Base-by-base conservation (phyloP, 805 yeast species). In the Sugiyamaella marilandica region DNA sequence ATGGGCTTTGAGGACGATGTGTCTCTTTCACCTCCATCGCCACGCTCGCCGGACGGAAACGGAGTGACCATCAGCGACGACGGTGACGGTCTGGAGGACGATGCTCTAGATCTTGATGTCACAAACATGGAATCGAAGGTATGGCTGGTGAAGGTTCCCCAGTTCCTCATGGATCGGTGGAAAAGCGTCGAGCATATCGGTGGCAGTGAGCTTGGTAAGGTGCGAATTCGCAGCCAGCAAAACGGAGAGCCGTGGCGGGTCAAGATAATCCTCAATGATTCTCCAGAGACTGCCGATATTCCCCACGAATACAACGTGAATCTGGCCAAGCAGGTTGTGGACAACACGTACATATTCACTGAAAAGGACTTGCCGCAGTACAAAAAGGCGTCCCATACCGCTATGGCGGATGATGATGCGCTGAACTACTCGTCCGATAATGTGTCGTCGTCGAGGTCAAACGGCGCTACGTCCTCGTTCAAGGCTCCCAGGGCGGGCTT, bases 61-160 rank as follows among this genome's bases (percentile, higher is more conserved):
- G 43, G 24, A 39, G 24, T 10, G 13, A 21, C 24, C 4, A 10
- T 10, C 19, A 16, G 43, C 13, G 68, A 62, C 31, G 68, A 57
- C 35, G 68, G 52, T 54, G 80, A 58, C 73, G 83, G 56, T 64
- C 60, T 63, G 24, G 70, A 68, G 52, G 76, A 85, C 61, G 96
- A 85, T 69, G 77, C 87, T 11, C 75, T 91, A 31, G 95, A 94
- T 67, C 74, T 94, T 68, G 87, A 90, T 64, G 69, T 90, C 49
- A 56, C 74, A 1, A 72, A 74, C 31, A 80, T 84, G 13, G 75
- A 71, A 46, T 84, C 85, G 62, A 89, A 89, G 60, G 84, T 94
- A 41, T 94, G 98, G 99, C 74, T 94, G 19, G 96, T 94, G 21
- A 81, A 94, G 61, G 72, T 94, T 63, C 98, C 99, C 1, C 82